Evolutionary conservation across 176 grass and related monocot genomes (phyloP).

Genomic region (Musa troglodytarum): DNA sequence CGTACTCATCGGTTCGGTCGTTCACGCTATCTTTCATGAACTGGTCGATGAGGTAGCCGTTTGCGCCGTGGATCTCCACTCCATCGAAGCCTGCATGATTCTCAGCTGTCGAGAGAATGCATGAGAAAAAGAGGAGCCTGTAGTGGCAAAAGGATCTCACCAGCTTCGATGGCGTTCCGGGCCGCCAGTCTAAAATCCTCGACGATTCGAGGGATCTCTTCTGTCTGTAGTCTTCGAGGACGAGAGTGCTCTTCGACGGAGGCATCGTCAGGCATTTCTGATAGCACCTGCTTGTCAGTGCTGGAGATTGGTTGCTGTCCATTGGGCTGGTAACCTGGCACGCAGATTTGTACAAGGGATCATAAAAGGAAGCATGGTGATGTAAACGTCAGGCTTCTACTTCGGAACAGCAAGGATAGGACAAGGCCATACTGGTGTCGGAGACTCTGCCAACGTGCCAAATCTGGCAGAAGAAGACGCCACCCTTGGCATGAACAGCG

Average conservation of each 20-base stretch:
- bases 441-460: constrained; percentile 56
- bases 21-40: not conserved
- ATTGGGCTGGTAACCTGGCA: constrained; percentile 43
- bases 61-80: constrained; percentile 2
- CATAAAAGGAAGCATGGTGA: not conserved
- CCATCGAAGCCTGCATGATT: not conserved
- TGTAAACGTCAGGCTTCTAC: too few relatives aligned
- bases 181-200: constrained; percentile 45
- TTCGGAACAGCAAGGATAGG: too few relatives aligned
- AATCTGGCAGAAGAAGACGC: constrained; percentile 58
- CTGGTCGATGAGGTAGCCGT: constrained; percentile 4
- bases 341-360: not conserved
- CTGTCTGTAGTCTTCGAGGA: constrained; percentile 32
- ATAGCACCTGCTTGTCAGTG: constrained; percentile 32
- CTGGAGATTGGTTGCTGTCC: constrained; percentile 45
- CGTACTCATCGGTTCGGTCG: constrained; percentile 9
- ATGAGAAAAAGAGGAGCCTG: not conserved
- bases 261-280: constrained; percentile 13
- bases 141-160: constrained; percentile 1
- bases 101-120: too few relatives aligned
- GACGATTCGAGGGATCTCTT: constrained; percentile 40
- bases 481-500: constrained; percentile 44
- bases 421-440: not conserved
- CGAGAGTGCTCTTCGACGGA: constrained; percentile 17
- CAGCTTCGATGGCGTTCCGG: constrained; percentile 52